Conservation (phyloP, 2,329 filamentous ascomycete genomes). For the Colletotrichum camelliae region DNA sequence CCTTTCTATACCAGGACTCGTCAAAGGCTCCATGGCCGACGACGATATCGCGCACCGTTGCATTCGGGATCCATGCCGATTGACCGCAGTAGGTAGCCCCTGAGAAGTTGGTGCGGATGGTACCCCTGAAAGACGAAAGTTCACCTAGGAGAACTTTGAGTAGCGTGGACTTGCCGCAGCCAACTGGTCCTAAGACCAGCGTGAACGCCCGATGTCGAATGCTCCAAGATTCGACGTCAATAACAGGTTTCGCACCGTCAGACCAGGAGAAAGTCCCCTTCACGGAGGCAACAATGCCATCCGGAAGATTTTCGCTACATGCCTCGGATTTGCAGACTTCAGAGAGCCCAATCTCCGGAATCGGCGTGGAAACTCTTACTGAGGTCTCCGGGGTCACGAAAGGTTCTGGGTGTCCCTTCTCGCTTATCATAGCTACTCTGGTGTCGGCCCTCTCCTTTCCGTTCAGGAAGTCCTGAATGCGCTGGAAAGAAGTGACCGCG, state of each 20-base stretch:
- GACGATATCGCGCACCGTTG: conserved; percentile 37
- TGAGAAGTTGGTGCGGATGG: conserved; percentile 16
- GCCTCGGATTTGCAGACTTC: not conserved
- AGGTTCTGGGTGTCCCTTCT: not conserved
- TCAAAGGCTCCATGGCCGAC: conserved; percentile 31
- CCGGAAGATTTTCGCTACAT: not conserved
- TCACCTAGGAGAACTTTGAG: conserved; percentile 36
- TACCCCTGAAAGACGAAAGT: conserved; percentile 21
- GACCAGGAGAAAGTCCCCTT: conserved; percentile 19
- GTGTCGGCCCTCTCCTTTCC: conserved; percentile 22
- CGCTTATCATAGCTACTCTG: not conserved
- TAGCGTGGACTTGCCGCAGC: conserved; percentile 40
- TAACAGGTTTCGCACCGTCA: not conserved
- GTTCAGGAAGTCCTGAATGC: conserved; percentile 31
- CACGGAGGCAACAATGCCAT: not conserved
- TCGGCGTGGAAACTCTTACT: fast-evolving
- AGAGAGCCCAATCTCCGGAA: not conserved
- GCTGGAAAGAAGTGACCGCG: conserved; percentile 26
- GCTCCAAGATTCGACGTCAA: conserved; percentile 10
- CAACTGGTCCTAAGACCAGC: conserved; percentile 38
- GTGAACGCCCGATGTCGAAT: conserved; percentile 20
- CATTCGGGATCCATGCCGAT: conserved; percentile 34
- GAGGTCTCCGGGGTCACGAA: not conserved
- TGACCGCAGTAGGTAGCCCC: conserved; percentile 30
- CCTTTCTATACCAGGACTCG: conserved; percentile 32